phyloP scores from a whole-genome alignment of 331 rosid species.

The Pyracantha coccinea region DNA sequence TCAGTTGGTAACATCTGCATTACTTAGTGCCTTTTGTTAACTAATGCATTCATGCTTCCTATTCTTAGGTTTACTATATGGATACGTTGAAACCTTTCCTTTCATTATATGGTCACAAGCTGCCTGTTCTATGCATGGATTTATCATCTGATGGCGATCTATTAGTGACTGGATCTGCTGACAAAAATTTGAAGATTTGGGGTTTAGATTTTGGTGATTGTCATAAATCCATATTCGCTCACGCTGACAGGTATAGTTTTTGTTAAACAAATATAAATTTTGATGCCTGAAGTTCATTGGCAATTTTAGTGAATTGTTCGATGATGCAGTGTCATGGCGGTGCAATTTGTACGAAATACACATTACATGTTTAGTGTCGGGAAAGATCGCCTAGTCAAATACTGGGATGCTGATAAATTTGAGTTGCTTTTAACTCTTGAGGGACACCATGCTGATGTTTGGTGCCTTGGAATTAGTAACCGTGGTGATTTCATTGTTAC shows the following conservation, averaged over 20 bases:
- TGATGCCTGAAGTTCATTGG: background rate
- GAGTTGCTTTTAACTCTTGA: conserved; percentile 86
- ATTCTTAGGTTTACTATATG: conserved; percentile 62
- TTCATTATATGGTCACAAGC: conserved; percentile 84
- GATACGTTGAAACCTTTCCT: conserved; percentile 77
- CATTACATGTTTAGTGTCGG: conserved; percentile 92
- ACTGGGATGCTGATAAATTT: conserved; percentile 98
- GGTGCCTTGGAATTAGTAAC: conserved; percentile 80
- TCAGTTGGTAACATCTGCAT: background rate
- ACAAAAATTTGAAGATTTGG: conserved; percentile 94
- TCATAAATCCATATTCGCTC: conserved; percentile 92
- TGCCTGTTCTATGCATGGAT: conserved; percentile 95
- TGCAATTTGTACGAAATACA: conserved; percentile 71
- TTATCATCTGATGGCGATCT: conserved; percentile 91
- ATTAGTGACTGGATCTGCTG: conserved; percentile 90
- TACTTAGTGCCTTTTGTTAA: background rate
- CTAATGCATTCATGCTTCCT: conserved; percentile 11
- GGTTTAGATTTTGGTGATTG: conserved; percentile 98
- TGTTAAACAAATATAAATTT: background rate
- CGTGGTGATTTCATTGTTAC: conserved; percentile 91
- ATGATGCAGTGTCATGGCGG: conserved; percentile 73
- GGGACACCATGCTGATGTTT: conserved; percentile 93
- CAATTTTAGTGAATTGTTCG: conserved; percentile 21
- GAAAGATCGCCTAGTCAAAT: conserved; percentile 70
- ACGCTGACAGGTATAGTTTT: conserved; percentile 66